These are phyloP conservation scores for Pyrus communis DNA, from an alignment of 306 rosid species.

Conservation along the genomic window DNA sequence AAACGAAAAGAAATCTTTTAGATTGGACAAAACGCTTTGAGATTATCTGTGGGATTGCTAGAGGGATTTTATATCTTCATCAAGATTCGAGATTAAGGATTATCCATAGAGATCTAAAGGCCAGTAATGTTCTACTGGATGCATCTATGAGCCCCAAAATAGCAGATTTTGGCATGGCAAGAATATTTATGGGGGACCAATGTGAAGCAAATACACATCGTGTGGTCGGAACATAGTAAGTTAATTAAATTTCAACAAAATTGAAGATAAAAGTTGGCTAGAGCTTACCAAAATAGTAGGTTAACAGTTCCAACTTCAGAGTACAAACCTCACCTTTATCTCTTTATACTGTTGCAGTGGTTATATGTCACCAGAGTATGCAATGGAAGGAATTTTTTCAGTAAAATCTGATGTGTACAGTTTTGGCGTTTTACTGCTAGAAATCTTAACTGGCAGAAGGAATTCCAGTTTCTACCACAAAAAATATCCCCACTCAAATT, in stretches of 20 bases:
- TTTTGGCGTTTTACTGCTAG: constrained; percentile 49
- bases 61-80: constrained; percentile 59
- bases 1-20: constrained; percentile 17
- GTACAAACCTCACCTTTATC: constrained; percentile 8
- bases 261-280: no score
- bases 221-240: constrained; percentile 69
- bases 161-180: constrained; percentile 73
- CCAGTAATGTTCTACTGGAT: constrained; percentile 50
- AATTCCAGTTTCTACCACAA: constrained; percentile 29
- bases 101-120: constrained; percentile 54
- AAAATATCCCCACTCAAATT: constrained; percentile 21
- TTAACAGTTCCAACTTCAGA: no score
- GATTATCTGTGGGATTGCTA: constrained; percentile 34
- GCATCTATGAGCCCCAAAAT: constrained; percentile 48
- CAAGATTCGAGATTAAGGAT: constrained; percentile 58
- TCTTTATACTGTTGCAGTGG: not conserved
- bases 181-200: constrained; percentile 46
- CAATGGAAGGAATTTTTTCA: constrained; percentile 54
- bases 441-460: constrained; percentile 53
- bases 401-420: constrained; percentile 46
- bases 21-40: constrained; percentile 40
- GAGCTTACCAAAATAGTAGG: no score
- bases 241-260: constrained; percentile 12
- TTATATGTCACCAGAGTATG: constrained; percentile 41
- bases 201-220: constrained; percentile 43